A percentile compares a stretch with the other conserved stretches of the same genome.
phyloP scores from a whole-genome alignment of 768 basidiomycete genomes.

The Udeniomyces megalosporus region DNA sequence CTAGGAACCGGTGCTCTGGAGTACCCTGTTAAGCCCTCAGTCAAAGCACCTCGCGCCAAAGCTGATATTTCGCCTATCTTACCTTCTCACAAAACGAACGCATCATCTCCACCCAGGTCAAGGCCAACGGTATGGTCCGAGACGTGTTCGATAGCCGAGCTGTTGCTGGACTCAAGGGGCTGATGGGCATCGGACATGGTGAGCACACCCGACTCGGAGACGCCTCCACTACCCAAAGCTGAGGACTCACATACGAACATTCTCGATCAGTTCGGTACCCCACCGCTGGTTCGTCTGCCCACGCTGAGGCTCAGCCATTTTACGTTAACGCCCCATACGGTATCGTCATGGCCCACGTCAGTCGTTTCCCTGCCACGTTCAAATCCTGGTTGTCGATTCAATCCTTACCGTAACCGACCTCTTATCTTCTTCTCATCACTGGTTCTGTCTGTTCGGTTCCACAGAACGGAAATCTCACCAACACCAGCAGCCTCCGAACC shows the following conservation, averaged over 20 bases:
- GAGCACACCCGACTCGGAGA: conserved; percentile 21
- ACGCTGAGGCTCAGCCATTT: conserved; percentile 96
- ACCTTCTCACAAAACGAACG: not conserved
- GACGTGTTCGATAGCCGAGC: conserved; percentile 80
- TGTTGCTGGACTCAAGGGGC: conserved; percentile 61
- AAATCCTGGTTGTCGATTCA: not conserved
- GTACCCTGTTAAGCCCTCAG: too few relatives aligned
- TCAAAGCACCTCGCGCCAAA: not conserved
- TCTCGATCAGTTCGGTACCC: conserved; percentile 76
- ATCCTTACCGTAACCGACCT: not conserved
- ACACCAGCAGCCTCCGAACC: conserved; percentile 67
- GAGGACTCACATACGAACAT: too few relatives aligned
- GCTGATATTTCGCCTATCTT: not conserved
- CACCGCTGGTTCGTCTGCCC: conserved; percentile 90
- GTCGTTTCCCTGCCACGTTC: too few relatives aligned
- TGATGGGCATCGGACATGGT: conserved; percentile 99
- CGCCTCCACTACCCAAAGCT: not conserved
- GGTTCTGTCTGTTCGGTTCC: not conserved
- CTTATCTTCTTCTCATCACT: not conserved
- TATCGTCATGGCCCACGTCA: conserved; percentile 89
- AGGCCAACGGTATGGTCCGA: conserved; percentile 97
- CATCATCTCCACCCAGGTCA: conserved; percentile 29
- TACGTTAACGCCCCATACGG: conserved; percentile 99
- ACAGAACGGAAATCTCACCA: conserved; percentile 96
- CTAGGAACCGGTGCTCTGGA: too few relatives aligned